phyloP scores from a whole-genome alignment of 306 rosid species.

The Rubus idaeus region DNA sequence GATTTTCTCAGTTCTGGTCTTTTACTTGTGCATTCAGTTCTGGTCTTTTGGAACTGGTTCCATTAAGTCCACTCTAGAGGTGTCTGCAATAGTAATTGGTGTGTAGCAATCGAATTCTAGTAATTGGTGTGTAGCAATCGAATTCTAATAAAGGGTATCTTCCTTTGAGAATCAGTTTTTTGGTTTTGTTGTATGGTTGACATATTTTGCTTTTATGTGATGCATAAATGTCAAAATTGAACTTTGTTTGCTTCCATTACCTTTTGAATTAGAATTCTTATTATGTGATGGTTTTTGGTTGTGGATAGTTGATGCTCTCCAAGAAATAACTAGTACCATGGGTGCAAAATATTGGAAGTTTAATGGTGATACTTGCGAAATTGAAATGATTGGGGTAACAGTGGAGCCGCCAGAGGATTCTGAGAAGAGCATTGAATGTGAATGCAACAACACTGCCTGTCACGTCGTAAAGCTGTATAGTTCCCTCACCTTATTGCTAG shows the following conservation, averaged over 20 bases:
- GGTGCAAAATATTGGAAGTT: slow-evolving; percentile 75
- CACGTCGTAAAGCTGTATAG: slow-evolving; percentile 70
- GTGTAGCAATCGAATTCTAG: background rate
- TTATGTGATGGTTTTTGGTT: slow-evolving; percentile 18
- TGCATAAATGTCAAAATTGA: background rate
- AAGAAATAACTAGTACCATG: slow-evolving; percentile 57
- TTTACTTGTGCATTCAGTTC: background rate
- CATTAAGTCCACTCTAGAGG: background rate
- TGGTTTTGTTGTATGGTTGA: background rate
- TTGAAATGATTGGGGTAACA: slow-evolving; percentile 57
- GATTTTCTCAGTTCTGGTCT: background rate
- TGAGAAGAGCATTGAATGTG: slow-evolving; percentile 43
- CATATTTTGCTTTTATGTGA: background rate
- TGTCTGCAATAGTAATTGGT: background rate
- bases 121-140: background rate
- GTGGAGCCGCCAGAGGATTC: slow-evolving; percentile 38
- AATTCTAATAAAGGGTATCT: too few species aligned
- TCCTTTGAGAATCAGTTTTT: background rate
- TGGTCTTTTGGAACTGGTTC: background rate
- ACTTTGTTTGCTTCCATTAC: background rate
- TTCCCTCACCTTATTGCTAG: slow-evolving; percentile 32
- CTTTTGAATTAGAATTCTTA: background rate
- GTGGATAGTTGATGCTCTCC: slow-evolving; percentile 66
- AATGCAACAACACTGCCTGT: slow-evolving; percentile 54
- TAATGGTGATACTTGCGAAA: slow-evolving; percentile 50